Conservation (phyloP, 1,139 yeast species). For the Hansenula sp. region DNA sequence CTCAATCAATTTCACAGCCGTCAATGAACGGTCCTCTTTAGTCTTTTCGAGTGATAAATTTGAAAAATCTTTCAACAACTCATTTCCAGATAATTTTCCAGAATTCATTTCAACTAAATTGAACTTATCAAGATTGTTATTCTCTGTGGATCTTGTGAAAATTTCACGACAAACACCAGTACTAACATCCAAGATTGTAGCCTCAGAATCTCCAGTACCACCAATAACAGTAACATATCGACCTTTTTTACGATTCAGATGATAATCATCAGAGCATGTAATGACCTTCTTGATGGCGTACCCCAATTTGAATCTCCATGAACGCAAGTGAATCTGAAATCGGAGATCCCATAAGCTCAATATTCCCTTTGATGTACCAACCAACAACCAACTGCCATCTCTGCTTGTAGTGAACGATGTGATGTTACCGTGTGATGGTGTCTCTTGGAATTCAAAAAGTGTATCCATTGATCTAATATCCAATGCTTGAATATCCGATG, state of each 20-base stretch:
- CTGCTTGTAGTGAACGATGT: slow-evolving; percentile 57
- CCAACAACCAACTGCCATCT: slow-evolving; percentile 53
- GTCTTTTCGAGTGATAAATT: slow-evolving; percentile 1
- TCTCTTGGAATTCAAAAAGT: slow-evolving; percentile 43
- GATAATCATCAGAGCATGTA: slow-evolving; percentile 35
- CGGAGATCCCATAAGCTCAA: slow-evolving; percentile 80
- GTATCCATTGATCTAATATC: slow-evolving; percentile 59
- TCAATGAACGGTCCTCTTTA: slow-evolving; percentile 18
- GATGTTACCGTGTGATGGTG: slow-evolving; percentile 61
- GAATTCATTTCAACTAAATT: slow-evolving; percentile 11
- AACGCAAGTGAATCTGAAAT: slow-evolving; percentile 53
- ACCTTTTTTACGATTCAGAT: slow-evolving; percentile 28
- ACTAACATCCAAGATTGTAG: slow-evolving; percentile 76
- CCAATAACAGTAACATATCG: slow-evolving; percentile 55
- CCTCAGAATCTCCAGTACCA: slow-evolving; percentile 57
- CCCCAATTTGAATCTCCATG: slow-evolving; percentile 53
- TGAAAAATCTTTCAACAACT: neutral
- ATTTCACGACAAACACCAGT: slow-evolving; percentile 59
- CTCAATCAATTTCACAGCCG: slow-evolving; percentile 24
- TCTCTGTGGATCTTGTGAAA: slow-evolving; percentile 32
- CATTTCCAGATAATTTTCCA: slow-evolving; percentile 3
- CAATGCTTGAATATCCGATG: slow-evolving; percentile 47
- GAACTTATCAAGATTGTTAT: slow-evolving; percentile 34
- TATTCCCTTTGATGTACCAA: slow-evolving; percentile 74
- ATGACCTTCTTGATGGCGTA: slow-evolving; percentile 43